phyloP scores from a whole-genome alignment of 768 basidiomycete genomes.

The Leccinum uliginosum region DNA sequence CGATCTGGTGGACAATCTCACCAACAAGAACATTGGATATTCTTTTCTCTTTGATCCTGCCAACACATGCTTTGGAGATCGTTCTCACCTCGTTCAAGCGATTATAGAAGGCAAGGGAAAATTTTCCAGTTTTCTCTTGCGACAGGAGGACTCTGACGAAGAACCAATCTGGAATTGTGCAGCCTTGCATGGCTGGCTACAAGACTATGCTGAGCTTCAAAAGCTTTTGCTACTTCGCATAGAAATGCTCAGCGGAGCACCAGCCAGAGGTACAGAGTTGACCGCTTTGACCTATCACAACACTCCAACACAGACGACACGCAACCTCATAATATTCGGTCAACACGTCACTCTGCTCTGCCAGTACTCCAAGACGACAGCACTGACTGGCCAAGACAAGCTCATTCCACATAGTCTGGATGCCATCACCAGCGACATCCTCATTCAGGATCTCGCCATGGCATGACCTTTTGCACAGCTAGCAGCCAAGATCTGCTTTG shows the following conservation, averaged over 20 bases:
- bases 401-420: conserved; percentile 3
- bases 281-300: not conserved
- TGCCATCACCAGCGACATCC: not conserved
- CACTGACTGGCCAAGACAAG: not conserved
- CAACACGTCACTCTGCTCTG: not conserved
- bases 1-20: conserved; percentile 21
- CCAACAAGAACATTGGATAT: not conserved
- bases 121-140: not conserved
- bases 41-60: not conserved
- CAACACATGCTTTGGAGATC: not conserved
- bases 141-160: not conserved
- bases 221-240: not conserved
- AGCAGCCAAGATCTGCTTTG: not conserved
- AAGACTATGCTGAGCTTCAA: conserved; percentile 12
- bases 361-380: not conserved
- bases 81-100: accelerated
- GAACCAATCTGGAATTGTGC: not conserved
- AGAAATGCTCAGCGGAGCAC: conserved; percentile 15
- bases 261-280: conserved; percentile 9
- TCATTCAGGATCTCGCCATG: not conserved
- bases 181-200: not conserved
- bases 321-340: not conserved
- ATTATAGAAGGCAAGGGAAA: accelerated
- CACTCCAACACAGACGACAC: not conserved
- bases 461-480: not conserved